A percentile compares a stretch with the other conserved stretches of the same genome.
phyloP scores from a whole-genome alignment of 805 yeast species.

The Myxozyma sirexii region DNA sequence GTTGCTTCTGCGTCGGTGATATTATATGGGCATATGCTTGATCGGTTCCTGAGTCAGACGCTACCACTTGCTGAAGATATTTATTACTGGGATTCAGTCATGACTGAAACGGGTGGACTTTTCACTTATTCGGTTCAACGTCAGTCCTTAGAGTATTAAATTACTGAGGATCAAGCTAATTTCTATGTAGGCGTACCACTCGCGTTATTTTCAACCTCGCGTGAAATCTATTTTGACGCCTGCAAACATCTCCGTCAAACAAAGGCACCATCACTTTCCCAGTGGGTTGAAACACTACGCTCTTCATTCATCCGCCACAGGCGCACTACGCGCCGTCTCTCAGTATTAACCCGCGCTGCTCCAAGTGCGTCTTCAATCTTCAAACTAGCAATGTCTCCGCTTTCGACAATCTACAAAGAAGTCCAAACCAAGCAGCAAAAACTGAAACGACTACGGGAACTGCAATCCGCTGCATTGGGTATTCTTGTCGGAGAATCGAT shows the following conservation, averaged over 20 bases:
- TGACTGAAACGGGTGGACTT: slow-evolving; percentile 43
- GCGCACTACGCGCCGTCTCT: not conserved
- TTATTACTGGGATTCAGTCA: slow-evolving; percentile 51
- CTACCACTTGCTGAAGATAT: slow-evolving; percentile 50
- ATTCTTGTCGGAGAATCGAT: slow-evolving; percentile 32
- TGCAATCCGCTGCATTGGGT: slow-evolving; percentile 36
- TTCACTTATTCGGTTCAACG: slow-evolving; percentile 48
- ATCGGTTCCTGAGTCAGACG: slow-evolving; percentile 47
- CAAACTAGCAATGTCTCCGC: slow-evolving; percentile 29
- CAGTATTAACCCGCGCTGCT: not conserved
- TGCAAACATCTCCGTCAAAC: slow-evolving; percentile 8
- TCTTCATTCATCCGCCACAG: slow-evolving; percentile 12
- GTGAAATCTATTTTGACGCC: slow-evolving; percentile 31
- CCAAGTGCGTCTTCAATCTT: slow-evolving; percentile 2
- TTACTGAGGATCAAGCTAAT: not conserved
- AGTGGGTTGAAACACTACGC: slow-evolving; percentile 19
- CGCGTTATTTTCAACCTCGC: slow-evolving; percentile 11
- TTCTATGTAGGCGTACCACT: slow-evolving; percentile 31
- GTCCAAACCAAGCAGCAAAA: slow-evolving; percentile 27
- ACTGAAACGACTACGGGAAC: slow-evolving; percentile 27
- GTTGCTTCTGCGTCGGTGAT: slow-evolving; percentile 42
- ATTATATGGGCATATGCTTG: slow-evolving; percentile 44
- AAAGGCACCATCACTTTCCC: slow-evolving; percentile 14
- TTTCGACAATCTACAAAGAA: slow-evolving; percentile 30
- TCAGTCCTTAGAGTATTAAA: not conserved